Percentiles rank a stretch among this genome's conserved stretches.
Evolutionary conservation across 2,329 filamentous ascomycete genomes (phyloP).

Genomic region (Claviceps cyperi): DNA sequence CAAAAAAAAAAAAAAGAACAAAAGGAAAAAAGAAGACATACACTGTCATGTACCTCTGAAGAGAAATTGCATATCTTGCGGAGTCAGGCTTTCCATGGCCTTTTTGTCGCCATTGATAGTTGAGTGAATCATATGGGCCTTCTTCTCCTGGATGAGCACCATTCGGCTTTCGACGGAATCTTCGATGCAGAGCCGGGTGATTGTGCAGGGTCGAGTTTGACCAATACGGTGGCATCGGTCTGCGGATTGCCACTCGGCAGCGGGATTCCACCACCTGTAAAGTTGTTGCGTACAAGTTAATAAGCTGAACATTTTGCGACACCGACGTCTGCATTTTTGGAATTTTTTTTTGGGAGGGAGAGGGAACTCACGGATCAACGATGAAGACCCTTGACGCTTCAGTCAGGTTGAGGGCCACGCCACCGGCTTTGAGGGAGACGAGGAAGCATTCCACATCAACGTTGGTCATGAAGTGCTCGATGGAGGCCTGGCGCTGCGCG

Average conservation of each 20-base stretch:
- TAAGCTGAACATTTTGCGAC: not conserved
- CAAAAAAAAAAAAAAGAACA: no score
- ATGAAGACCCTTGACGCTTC: constrained; percentile 94
- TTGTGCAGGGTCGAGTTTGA: constrained; percentile 83
- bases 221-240: constrained; percentile 92
- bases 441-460: constrained; percentile 90
- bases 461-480: constrained; percentile 94
- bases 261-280: constrained; percentile 95
- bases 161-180: constrained; percentile 95
- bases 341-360: not conserved
- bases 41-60: constrained; percentile 57
- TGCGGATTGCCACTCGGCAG: constrained; percentile 97
- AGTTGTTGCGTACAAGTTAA: constrained; percentile 11
- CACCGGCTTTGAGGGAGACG: constrained; percentile 89
- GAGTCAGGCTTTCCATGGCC: constrained; percentile 80
- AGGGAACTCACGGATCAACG: constrained; percentile 66
- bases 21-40: no score
- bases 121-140: constrained; percentile 93
- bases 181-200: constrained; percentile 89
- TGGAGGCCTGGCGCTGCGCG: constrained; percentile 79
- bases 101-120: constrained; percentile 88
- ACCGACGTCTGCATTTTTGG: no score
- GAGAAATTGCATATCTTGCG: constrained; percentile 89
- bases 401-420: constrained; percentile 87
- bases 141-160: constrained; percentile 94